Evolutionary conservation across 1,284 basidiomycete species (phyloP), one percentile per base, ranked within the genome.

Genomic region (Rhodotorula sp.): DNA sequence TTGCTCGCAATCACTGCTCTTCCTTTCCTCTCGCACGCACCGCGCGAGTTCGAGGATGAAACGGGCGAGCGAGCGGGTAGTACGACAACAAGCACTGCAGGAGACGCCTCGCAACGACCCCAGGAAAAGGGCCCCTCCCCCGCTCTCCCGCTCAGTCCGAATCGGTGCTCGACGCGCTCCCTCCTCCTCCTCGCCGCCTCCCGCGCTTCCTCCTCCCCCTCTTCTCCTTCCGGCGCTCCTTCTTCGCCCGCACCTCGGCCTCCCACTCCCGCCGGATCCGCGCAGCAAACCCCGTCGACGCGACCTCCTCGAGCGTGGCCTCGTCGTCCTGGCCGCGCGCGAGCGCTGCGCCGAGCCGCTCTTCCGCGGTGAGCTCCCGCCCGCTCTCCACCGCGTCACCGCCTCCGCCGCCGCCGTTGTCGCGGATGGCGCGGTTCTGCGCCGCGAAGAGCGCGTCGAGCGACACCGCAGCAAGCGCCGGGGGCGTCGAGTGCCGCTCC

Each of bases 261-360:
- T 32, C 29, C 53, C n/a, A 5, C 41, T 29, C 9, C 39, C 29
- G 8, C 19, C 32, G 32, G 53, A 22, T 54, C 32, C 53, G 53
- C 32, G 29, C 53, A 6, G 19, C 15, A 22, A 54, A 32, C 29
- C 29, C 32, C 3, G 15, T 21, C 10, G 3, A 15, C 29, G 1
- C 15, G 4, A 53, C 51, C 51, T 53, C 51, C 27, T n/a, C 51
- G 53, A 54, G 53, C 39, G 54, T 36, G 25, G 55, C 69, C 46
- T 50, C 64, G 32, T 63, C 65, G 5, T 63, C 58, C 13, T 37
- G 48, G 13, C 19, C 55, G 32, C 41, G n/a, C 34, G 66, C 62
- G 32, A 54, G 53, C n/a, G 57, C 58, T 21, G 46, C 48, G 64
- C n/a, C 37, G 9, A 37, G 37, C n/a, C 51, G 51, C 37, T 65